Percentiles rank a stretch among this genome's conserved stretches.
phyloP scores from a whole-genome alignment of 768 basidiomycete genomes.

The Russula abietina region DNA sequence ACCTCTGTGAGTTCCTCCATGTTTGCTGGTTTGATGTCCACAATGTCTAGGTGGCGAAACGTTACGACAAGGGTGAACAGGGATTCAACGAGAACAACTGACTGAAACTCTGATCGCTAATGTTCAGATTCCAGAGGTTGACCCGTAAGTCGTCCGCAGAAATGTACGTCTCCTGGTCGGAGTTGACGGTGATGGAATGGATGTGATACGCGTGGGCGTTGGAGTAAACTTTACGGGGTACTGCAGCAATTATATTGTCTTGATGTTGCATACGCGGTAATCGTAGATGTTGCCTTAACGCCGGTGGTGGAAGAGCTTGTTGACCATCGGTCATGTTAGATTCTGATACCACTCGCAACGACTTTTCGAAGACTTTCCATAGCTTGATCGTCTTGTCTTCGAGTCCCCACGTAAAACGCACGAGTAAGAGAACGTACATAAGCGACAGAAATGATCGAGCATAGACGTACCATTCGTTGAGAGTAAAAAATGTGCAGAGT shows the following conservation, averaged over 20 bases:
- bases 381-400: conserved; percentile 99
- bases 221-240: conserved; percentile 96
- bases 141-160: conserved; percentile 97
- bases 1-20: conserved; percentile 99
- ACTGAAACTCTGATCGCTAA: conserved; percentile 99
- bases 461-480: conserved; percentile 82
- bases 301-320: conserved; percentile 60
- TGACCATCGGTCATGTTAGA: conserved; percentile 88
- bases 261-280: conserved; percentile 90
- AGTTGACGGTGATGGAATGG: conserved; percentile 99
- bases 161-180: conserved; percentile 98
- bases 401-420: not conserved
- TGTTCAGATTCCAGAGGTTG: conserved; percentile 98
- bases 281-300: conserved; percentile 54
- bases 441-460: conserved; percentile 7
- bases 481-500: conserved; percentile 92
- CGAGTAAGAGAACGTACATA: conserved; percentile 11
- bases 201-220: conserved; percentile 99
- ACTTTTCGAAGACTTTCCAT: conserved; percentile 99
- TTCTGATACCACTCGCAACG: conserved; percentile 90
- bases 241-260: conserved; percentile 97
- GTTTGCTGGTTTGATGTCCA: conserved; percentile 99
- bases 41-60: conserved; percentile 66
- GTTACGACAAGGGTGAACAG: not conserved
- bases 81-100: conserved; percentile 34